A percentile compares a stretch with the other conserved stretches of the same genome.
Evolutionary conservation across 495 filamentous ascomycete species (phyloP).

Genomic region (Penicillium ochrochloron): DNA sequence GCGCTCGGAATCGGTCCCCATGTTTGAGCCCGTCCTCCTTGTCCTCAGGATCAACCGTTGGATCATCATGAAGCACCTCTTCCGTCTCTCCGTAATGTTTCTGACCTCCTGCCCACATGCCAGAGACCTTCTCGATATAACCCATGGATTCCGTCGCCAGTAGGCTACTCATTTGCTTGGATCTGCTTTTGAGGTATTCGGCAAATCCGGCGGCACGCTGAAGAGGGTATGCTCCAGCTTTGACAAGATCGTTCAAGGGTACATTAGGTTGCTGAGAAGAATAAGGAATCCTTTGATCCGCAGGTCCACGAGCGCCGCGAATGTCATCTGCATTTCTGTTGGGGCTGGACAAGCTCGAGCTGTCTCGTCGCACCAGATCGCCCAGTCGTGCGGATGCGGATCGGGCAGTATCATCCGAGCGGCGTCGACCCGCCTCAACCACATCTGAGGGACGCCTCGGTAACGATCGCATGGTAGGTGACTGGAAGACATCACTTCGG

Average conservation of each 20-base stretch:
- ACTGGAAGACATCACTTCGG: constrained; percentile 85
- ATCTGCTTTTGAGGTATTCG: constrained; percentile 76
- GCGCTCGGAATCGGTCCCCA: constrained; percentile 78
- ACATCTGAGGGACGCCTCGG: constrained; percentile 37
- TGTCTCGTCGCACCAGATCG: constrained; percentile 4
- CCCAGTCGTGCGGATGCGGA: constrained; percentile 30
- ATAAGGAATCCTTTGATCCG: constrained; percentile 24
- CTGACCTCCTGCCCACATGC: constrained; percentile 93
- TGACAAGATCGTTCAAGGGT: constrained; percentile 60
- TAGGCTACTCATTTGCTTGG: constrained; percentile 80
- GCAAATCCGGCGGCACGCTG: constrained; percentile 86
- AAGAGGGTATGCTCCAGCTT: constrained; percentile 77
- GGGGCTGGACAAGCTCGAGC: background rate
- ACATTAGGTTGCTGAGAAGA: constrained; percentile 13
- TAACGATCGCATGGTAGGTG: constrained; percentile 68
- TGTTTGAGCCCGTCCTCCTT: constrained; percentile 65
- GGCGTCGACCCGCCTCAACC: constrained; percentile 34
- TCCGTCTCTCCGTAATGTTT: constrained; percentile 84
- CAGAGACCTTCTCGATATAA: constrained; percentile 95
- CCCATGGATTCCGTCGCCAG: constrained; percentile 94
- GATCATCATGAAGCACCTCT: constrained; percentile 66
- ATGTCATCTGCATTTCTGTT: constrained; percentile 21
- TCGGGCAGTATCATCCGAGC: constrained; percentile 51
- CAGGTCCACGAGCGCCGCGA: constrained; percentile 24
- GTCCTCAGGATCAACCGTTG: constrained; percentile 66